phyloP scores from a whole-genome alignment of 2,329 filamentous ascomycete genomes.

The Rhexocercosporidium sp. region DNA sequence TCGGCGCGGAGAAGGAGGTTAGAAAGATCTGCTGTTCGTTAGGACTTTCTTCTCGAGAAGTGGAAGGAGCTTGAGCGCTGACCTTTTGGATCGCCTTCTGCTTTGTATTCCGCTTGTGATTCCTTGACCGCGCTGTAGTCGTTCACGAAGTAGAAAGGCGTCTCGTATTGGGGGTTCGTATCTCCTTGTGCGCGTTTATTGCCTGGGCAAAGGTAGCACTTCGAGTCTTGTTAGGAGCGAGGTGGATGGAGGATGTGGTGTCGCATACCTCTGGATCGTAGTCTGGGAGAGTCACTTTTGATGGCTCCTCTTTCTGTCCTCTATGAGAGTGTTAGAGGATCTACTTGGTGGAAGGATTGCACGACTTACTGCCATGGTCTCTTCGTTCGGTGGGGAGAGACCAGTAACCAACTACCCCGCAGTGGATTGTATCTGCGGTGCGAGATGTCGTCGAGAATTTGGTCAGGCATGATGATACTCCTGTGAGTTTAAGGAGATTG shows the following conservation, averaged over 20 bases:
- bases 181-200: conserved; percentile 90
- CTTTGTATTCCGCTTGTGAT: conserved; percentile 79
- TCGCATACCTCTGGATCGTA: conserved; percentile 74
- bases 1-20: conserved; percentile 81
- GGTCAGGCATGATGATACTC: conserved; percentile 65
- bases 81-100: conserved; percentile 37
- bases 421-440: conserved; percentile 94
- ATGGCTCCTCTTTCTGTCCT: conserved; percentile 77
- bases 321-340: conserved; percentile 49
- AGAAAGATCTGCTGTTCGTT: conserved; percentile 63
- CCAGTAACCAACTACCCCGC: conserved; percentile 87
- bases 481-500: background rate
- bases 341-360: background rate
- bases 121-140: conserved; percentile 98
- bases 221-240: conserved; percentile 28
- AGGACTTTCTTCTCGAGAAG: background rate
- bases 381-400: conserved; percentile 96
- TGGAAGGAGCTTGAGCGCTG: conserved; percentile 15
- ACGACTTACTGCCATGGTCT: conserved; percentile 89
- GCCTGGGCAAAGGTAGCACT: conserved; percentile 94
- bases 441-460: conserved; percentile 92
- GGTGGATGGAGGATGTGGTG: background rate
- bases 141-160: conserved; percentile 94
- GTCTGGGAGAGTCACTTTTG: conserved; percentile 71
- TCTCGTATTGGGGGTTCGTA: conserved; percentile 81